Percentiles rank a stretch among this genome's conserved stretches.
Evolutionary conservation across 495 filamentous ascomycete genomes (phyloP).

Genomic region (Bombardia bombarda): DNA sequence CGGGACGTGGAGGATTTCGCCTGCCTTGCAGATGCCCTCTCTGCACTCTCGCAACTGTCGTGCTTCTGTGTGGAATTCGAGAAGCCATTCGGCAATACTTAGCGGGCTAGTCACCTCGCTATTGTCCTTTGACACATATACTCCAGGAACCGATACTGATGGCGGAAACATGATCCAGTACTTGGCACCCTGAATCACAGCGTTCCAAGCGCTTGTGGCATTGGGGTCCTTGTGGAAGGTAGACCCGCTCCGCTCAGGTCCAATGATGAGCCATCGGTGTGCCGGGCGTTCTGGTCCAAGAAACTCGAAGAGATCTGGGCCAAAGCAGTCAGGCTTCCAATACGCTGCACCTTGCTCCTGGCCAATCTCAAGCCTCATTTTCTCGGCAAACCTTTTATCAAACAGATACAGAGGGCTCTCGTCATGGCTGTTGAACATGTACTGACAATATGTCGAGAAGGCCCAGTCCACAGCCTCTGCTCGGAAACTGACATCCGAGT

Average conservation of each 20-base stretch:
- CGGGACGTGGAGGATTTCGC: slow-evolving; percentile 90
- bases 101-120: slow-evolving; percentile 92
- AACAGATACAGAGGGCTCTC: slow-evolving; percentile 94
- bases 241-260: slow-evolving; percentile 81
- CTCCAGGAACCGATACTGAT: slow-evolving; percentile 59
- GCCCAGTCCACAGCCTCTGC: slow-evolving; percentile 95
- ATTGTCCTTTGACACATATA: slow-evolving; percentile 84
- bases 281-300: slow-evolving; percentile 77
- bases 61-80: slow-evolving; percentile 86
- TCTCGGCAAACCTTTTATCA: slow-evolving; percentile 77
- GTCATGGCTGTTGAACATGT: slow-evolving; percentile 75
- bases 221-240: slow-evolving; percentile 86
- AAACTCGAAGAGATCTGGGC: slow-evolving; percentile 78
- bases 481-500: slow-evolving; percentile 62
- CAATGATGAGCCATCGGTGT: slow-evolving; percentile 88
- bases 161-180: slow-evolving; percentile 94
- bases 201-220: slow-evolving; percentile 84
- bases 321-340: slow-evolving; percentile 81
- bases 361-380: slow-evolving; percentile 67
- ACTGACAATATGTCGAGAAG: slow-evolving; percentile 67
- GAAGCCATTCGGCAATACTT: slow-evolving; percentile 92
- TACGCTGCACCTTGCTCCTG: slow-evolving; percentile 52
- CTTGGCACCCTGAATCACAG: slow-evolving; percentile 82
- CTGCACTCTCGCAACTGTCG: slow-evolving; percentile 67
- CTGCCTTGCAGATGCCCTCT: slow-evolving; percentile 80